phyloP scores from a whole-genome alignment of 768 basidiomycete species.

The Trametes sanguinea region DNA sequence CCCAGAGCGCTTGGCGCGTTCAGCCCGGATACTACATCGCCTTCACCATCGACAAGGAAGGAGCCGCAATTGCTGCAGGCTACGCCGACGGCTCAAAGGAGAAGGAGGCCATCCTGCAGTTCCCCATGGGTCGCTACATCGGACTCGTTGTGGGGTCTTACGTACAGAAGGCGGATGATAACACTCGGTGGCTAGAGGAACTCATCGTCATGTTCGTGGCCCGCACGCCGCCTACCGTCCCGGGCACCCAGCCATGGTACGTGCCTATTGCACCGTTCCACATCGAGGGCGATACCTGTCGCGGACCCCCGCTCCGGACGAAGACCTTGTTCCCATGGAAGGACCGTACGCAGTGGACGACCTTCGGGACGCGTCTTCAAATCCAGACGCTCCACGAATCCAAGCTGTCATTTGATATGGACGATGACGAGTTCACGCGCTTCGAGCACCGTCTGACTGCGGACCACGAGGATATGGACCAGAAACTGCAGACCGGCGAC shows the following conservation, averaged over 20 bases:
- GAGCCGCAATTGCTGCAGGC: conserved; percentile 2
- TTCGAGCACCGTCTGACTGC: conserved; percentile 23
- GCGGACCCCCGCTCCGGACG: conserved; percentile 19
- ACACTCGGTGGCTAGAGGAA: conserved; percentile 18
- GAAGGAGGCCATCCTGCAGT: conserved; percentile 4
- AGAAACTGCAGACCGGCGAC: conserved; percentile 8
- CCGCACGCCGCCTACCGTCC: conserved; percentile 12
- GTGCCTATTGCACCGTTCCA: conserved; percentile 18
- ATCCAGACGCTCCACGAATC: conserved; percentile 25
- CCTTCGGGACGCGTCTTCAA: conserved; percentile 28
- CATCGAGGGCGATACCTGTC: background rate
- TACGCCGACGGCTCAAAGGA: conserved; percentile 12
- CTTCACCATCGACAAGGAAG: conserved; percentile 24
- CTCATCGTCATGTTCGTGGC: conserved; percentile 28
- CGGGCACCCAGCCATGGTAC: conserved; percentile 5
- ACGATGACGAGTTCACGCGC: conserved; percentile 26
- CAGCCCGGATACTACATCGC: conserved; percentile 24
- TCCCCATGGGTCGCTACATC: conserved; percentile 23
- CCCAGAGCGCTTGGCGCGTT: conserved; percentile 16
- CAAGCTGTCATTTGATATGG: conserved; percentile 26
- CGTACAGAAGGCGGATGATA: conserved; percentile 14
- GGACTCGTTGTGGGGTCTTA: conserved; percentile 28
- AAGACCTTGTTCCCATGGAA: conserved; percentile 29
- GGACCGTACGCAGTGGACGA: conserved; percentile 29
- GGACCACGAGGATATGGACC: conserved; percentile 7